Base-by-base conservation (phyloP, 192 early-diverging fungal genomes). In the Coemansia erecta region DNA sequence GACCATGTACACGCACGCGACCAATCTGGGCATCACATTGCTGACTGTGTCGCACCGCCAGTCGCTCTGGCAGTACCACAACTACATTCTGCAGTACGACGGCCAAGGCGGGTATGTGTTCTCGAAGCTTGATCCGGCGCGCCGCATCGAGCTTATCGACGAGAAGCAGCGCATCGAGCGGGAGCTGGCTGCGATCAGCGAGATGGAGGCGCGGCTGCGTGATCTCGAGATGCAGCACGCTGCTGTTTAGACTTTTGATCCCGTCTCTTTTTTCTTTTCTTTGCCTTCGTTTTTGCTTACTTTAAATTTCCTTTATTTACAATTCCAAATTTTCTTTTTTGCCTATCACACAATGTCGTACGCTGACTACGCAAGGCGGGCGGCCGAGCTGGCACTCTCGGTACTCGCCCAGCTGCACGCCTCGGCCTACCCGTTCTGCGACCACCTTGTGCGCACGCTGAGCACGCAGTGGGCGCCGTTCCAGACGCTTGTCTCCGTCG, bases 41-140 rank as follows among this genome's bases (percentile, higher is more conserved):
- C 84, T 99, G 64, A 98, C 95, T 2, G 92, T 99, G 12, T 92
- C 93, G 26, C 97, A 98, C 77, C 89, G 97, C 18, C 91, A 93
- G 40, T 91, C 90, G 31, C 77, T 99, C 47, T 98, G 92, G 92
- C 89, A 95, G 73, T 96, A 99, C 81, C 97, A 99, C 81, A 94
- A 93, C 77, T 92, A 84, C 66, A 90, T 97, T 51, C 74, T 94
- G 60, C 87, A 93, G 83, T 98, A 94, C 74, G 94, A 98, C 72
- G 97, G 95, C 10, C 89, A 94, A 80, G 94, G 97, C 12, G 95
- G 94, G 13, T 96, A 97, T 71, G 87, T 93, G 24, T 98, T 98
- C 59, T 90, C 90, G 5, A 84, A 89, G 71, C 75, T 97, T 49
- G 90, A 97, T 64, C 92, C 93, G 4, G 87, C 92, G 72, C 83